Evolutionary conservation across 179 eudicot genomes (phyloP).

Genomic region (Nepenthes alata): DNA sequence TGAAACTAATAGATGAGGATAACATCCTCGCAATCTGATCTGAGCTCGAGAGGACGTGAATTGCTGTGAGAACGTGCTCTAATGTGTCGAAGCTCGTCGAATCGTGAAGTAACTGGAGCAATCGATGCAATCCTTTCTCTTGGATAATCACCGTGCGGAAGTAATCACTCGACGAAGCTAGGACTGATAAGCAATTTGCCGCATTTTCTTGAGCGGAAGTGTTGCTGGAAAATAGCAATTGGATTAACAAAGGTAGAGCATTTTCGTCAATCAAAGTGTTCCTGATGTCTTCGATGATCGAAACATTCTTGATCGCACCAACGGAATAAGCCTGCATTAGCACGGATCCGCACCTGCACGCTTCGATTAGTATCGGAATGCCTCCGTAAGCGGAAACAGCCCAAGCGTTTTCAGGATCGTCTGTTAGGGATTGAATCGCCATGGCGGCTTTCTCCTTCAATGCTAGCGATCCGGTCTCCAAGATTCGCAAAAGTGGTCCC

Average conservation of each 20-base stretch:
- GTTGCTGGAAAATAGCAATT: slow-evolving; percentile 23
- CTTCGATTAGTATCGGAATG: slow-evolving; percentile 28
- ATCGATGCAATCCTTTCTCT: slow-evolving; percentile 31
- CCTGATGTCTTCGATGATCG: slow-evolving; percentile 34
- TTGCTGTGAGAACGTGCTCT: slow-evolving; percentile 46
- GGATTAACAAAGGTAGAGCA: slow-evolving; percentile 28
- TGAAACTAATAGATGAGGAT: slow-evolving; percentile 26
- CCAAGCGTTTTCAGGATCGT: slow-evolving; percentile 49
- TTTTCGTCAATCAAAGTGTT: slow-evolving; percentile 32
- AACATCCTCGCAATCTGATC: slow-evolving; percentile 15
- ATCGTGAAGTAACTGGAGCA: slow-evolving; percentile 31
- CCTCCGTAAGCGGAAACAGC: slow-evolving; percentile 34
- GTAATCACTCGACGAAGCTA: slow-evolving; percentile 30
- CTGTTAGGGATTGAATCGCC: slow-evolving; percentile 42
- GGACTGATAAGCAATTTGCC: slow-evolving; percentile 38
- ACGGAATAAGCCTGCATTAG: slow-evolving; percentile 24
- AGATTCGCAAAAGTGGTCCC: slow-evolving; percentile 35
- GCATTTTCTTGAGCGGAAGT: slow-evolving; percentile 29
- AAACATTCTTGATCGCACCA: slow-evolving; percentile 38
- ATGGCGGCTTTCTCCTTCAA: slow-evolving; percentile 40
- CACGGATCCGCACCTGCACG: slow-evolving; percentile 36
- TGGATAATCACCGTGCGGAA: slow-evolving; percentile 21
- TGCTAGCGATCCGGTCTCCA: slow-evolving; percentile 25
- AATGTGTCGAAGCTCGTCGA: slow-evolving; percentile 22
- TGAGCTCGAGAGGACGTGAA: slow-evolving; percentile 27